These are phyloP conservation scores for Colletotrichum sp. DNA, from an alignment of 2,329 filamentous ascomycete species.

Conservation along the genomic window DNA sequence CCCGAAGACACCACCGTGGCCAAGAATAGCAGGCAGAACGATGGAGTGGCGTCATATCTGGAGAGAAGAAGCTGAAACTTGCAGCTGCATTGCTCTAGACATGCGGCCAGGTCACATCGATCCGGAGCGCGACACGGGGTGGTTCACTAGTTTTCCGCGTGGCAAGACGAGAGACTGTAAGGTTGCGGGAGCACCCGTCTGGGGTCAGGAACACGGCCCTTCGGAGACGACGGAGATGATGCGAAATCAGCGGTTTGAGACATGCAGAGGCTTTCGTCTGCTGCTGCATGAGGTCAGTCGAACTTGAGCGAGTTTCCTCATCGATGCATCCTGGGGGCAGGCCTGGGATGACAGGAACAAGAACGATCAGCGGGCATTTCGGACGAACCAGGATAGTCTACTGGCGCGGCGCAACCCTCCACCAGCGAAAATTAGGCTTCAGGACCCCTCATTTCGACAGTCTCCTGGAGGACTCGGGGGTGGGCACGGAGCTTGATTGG, in stretches of 20 bases:
- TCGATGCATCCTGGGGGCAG: not conserved
- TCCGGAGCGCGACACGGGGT: not conserved
- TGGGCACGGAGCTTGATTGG: not conserved
- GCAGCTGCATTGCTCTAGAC: not conserved
- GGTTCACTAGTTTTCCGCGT: not conserved
- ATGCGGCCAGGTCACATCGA: not conserved
- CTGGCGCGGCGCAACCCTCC: not conserved
- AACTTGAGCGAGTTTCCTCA: not conserved
- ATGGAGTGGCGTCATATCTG: not conserved
- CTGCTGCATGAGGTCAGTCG: not conserved
- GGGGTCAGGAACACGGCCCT: slow-evolving; percentile 13
- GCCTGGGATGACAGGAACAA: not conserved
- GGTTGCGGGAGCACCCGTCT: slow-evolving; percentile 16
- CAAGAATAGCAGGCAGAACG: not conserved
- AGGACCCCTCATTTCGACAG: not conserved
- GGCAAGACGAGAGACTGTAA: not conserved
- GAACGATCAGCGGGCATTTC: slow-evolving; percentile 14
- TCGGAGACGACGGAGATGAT: slow-evolving; percentile 12
- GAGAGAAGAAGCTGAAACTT: not conserved
- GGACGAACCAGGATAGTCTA: not conserved
- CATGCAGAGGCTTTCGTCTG: not conserved
- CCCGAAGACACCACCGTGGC: not conserved
- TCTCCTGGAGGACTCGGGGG: not conserved
- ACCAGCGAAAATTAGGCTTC: not conserved
- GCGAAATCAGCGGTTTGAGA: not conserved